Conservation (phyloP, 1,284 basidiomycete genomes). For the Cystobasidium pallidum region DNA sequence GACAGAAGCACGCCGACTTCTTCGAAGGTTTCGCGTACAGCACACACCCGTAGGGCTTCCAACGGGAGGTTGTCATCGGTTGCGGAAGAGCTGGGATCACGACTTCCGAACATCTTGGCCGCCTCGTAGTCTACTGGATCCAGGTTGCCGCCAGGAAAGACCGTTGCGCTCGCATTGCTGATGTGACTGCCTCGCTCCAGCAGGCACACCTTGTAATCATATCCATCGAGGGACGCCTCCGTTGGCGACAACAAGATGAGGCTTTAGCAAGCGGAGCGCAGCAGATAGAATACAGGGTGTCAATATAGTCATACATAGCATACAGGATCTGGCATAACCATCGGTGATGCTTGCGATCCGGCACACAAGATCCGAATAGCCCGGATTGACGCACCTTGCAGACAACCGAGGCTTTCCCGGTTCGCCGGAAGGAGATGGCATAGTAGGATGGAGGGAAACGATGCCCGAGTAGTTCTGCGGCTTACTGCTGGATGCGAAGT, state of each 20-base stretch:
- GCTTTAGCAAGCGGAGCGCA: conserved; percentile 1
- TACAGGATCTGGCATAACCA: no score
- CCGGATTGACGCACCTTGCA: conserved; percentile 3
- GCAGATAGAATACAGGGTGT: background rate
- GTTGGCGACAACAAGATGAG: conserved; percentile 21
- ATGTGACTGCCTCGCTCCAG: conserved; percentile 18
- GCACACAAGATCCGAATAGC: background rate
- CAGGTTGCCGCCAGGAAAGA: conserved; percentile 42
- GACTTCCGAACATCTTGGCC: background rate
- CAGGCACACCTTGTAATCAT: conserved; percentile 42
- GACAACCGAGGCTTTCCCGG: conserved; percentile 6
- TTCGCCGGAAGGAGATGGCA: background rate
- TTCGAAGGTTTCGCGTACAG: conserved; percentile 52
- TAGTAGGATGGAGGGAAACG: background rate
- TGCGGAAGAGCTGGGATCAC: background rate
- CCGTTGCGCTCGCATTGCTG: conserved; percentile 21
- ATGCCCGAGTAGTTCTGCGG: background rate
- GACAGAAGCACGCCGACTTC: conserved; percentile 51
- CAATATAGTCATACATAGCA: background rate
- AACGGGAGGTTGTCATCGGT: conserved; percentile 17
- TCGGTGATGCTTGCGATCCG: background rate
- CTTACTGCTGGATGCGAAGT: background rate
- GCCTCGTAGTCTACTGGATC: conserved; percentile 19
- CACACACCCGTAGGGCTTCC: conserved; percentile 47
- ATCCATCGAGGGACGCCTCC: conserved; percentile 25